Conservation (phyloP, 2,329 filamentous ascomycete genomes). For the Tolypocladium endophyticum region DNA sequence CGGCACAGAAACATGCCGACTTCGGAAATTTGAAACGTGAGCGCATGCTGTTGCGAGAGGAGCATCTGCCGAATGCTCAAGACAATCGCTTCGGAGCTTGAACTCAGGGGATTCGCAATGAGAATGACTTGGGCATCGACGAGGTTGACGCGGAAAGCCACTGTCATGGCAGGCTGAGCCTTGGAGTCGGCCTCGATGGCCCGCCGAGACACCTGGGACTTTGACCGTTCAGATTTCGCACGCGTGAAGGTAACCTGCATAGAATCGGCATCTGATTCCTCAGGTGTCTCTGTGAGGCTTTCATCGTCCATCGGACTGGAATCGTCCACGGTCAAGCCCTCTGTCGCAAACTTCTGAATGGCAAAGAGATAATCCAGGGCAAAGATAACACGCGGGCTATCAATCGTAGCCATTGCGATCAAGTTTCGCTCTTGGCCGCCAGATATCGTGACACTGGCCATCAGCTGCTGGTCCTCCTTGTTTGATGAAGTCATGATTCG, state of each 20-base stretch:
- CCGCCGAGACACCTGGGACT: constrained; percentile 15
- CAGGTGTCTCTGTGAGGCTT: constrained; percentile 43
- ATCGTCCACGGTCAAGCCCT: constrained; percentile 56
- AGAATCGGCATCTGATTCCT: constrained; percentile 50
- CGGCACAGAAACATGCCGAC: constrained; percentile 97
- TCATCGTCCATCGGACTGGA: constrained; percentile 38
- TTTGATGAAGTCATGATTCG: constrained; percentile 98
- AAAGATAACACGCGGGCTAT: constrained; percentile 90
- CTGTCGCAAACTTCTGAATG: constrained; percentile 70
- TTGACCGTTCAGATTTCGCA: constrained; percentile 19
- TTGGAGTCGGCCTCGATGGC: constrained; percentile 10
- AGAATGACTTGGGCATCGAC: constrained; percentile 95
- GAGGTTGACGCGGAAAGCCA: constrained; percentile 85
- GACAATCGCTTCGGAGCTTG: constrained; percentile 91
- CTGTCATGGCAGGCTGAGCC: constrained; percentile 42
- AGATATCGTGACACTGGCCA: constrained; percentile 92
- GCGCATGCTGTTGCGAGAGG: constrained; percentile 84
- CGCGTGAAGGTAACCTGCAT: constrained; percentile 36
- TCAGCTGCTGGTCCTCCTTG: constrained; percentile 91
- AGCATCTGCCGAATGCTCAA: constrained; percentile 88
- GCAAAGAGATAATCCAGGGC: constrained; percentile 93
- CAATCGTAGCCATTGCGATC: constrained; percentile 85
- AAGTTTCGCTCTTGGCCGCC: constrained; percentile 71
- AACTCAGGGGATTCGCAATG: constrained; percentile 84
- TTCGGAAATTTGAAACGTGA: constrained; percentile 87